Percentiles rank a stretch among this genome's conserved stretches.
phyloP scores from a whole-genome alignment of 441 rosid genomes.

The Mallotus japonicus region DNA sequence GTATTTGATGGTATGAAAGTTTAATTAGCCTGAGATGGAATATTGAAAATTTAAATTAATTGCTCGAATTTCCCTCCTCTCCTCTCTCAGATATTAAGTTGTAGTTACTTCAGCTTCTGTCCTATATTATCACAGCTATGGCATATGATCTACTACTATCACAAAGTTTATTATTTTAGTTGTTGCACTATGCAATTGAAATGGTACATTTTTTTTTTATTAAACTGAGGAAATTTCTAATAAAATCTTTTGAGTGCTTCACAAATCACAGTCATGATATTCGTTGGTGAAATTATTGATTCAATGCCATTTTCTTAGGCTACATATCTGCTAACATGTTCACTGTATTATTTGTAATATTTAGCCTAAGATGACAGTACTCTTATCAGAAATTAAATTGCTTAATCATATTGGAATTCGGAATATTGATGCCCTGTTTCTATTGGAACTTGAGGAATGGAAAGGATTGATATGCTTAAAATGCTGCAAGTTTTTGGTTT shows the following conservation, averaged over 20 bases:
- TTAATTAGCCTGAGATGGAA: not conserved
- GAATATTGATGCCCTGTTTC: not conserved
- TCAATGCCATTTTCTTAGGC: no score
- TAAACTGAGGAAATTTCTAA: not conserved
- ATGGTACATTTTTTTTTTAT: not conserved
- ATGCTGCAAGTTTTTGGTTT: not conserved
- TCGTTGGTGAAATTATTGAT: not conserved
- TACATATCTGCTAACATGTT: no score
- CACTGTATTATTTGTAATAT: no score
- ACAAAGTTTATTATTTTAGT: not conserved
- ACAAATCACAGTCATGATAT: not conserved
- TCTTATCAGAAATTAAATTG: not conserved
- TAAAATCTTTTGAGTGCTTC: not conserved
- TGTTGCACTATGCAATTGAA: no score
- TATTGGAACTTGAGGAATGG: not conserved
- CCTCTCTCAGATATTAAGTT: not conserved
- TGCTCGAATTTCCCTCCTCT: not conserved
- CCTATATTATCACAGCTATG: not conserved
- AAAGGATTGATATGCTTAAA: not conserved
- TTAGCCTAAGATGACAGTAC: no score
- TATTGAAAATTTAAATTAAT: not conserved
- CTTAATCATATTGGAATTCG: not conserved
- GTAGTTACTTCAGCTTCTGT: not conserved
- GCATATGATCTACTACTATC: not conserved
- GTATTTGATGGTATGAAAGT: slow-evolving; percentile 56